Evolutionary conservation across 306 rosid species (phyloP), one percentile per base, ranked within the genome.

Genomic region (Quercus variabilis): DNA sequence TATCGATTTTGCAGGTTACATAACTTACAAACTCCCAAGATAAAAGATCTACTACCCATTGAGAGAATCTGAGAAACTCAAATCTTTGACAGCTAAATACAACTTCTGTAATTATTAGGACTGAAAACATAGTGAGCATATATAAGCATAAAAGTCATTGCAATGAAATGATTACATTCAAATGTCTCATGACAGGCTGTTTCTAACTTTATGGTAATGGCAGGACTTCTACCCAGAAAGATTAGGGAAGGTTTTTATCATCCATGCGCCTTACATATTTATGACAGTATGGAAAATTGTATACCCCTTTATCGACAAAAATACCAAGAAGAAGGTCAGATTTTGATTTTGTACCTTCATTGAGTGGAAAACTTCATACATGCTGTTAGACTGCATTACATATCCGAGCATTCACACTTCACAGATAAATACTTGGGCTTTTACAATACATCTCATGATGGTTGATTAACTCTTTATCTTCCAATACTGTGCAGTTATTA

Each of bases 171-270:
- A 11, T 9, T 26, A 28, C 69, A 28, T 26, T 5, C 9, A 25
- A n/a, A 4, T 25, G 20, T 6, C 41, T 21, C 31, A 3, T 28
- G 31, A 41, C 6, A 38, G 5, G 21, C 58, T 33, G 1, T 73
- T 2, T 12, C 54, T 46, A 12, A 46, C 54, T 46, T 46, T 10
- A 73, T 35, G 25, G 56, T 15, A 25, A 71, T 31, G 55, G 79
- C 88, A 90, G 85, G 92, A 90, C 73, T 88, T 75, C 75, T 73
- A 85, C 78, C 92, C 94, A 12, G 94, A 90, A 76, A 85, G 92
- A 84, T 77, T 90, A 43, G 90, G 90, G 78, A 90, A 85, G 83
- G 1, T 87, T 74, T 85, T 83, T 76, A 76, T 90, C 30, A 78
- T 88, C 13, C 92, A 88, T 19, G 92, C 83, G 21, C 89, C 94